Conservation (phyloP, 2,329 filamentous ascomycete species). For the Aspergillus terreus region DNA sequence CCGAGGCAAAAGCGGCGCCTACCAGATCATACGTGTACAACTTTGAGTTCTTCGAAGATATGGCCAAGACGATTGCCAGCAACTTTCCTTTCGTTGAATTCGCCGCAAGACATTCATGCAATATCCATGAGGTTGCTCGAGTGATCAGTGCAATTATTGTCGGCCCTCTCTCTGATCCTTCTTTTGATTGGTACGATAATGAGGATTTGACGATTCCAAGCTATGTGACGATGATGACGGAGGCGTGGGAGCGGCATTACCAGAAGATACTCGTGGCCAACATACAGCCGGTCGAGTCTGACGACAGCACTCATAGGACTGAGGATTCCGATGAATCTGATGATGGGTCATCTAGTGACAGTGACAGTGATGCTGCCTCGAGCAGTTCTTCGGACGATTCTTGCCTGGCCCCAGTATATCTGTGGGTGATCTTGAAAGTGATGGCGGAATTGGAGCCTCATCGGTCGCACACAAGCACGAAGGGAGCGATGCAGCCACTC, state of each 20-base stretch:
- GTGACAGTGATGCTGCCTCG: neutral
- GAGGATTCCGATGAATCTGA: neutral
- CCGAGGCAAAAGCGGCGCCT: too few relatives aligned
- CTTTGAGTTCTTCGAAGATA: constrained; percentile 20
- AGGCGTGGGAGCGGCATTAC: constrained; percentile 6
- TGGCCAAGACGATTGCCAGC: constrained; percentile 17
- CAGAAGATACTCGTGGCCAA: neutral
- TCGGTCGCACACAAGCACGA: too few relatives aligned
- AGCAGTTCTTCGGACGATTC: neutral
- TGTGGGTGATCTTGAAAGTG: too few relatives aligned
- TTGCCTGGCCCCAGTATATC: too few relatives aligned
- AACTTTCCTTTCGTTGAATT: constrained; percentile 24
- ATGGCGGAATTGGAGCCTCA: too few relatives aligned
- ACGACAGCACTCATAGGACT: neutral
- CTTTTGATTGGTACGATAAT: constrained; percentile 4
- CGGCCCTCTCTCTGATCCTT: constrained; percentile 15
- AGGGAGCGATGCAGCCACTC: too few relatives aligned
- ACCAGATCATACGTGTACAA: constrained; percentile 8
- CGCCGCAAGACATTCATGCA: constrained; percentile 20
- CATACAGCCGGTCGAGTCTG: neutral
- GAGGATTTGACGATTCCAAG: neutral
- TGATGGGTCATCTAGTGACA: neutral
- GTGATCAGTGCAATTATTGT: constrained; percentile 19
- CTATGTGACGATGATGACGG: constrained; percentile 9
- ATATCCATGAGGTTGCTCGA: constrained; percentile 12